phyloP scores from a whole-genome alignment of 257 asterid species.

The Plantago major region DNA sequence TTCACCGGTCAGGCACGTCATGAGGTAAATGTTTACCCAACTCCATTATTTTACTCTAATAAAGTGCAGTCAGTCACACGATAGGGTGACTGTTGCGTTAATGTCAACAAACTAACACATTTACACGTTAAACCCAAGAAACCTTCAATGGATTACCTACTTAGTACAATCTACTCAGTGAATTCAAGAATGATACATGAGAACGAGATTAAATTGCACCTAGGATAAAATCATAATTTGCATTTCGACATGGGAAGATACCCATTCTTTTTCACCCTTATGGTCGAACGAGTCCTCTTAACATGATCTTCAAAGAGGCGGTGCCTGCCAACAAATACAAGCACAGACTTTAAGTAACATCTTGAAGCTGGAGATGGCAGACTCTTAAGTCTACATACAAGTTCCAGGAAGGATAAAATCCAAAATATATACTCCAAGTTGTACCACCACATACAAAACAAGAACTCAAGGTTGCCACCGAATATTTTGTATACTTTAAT shows the following conservation, averaged over 20 bases:
- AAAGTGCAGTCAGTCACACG: too few relatives aligned
- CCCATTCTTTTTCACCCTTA: constrained; percentile 58
- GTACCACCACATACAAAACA: too few relatives aligned
- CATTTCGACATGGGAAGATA: constrained; percentile 37
- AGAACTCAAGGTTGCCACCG: too few relatives aligned
- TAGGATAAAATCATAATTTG: constrained; percentile 19
- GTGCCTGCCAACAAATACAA: constrained; percentile 48
- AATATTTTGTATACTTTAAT: too few relatives aligned
- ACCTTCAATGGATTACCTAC: neutral
- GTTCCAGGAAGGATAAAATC: neutral
- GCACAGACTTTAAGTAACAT: neutral
- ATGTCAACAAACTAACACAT: neutral
- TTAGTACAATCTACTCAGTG: neutral
- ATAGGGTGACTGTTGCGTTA: too few relatives aligned
- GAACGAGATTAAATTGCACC: neutral
- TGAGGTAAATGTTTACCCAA: too few relatives aligned
- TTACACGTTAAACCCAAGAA: neutral
- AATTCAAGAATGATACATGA: neutral
- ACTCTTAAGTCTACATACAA: neutral
- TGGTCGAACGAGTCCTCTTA: constrained; percentile 74
- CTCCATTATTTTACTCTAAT: too few relatives aligned
- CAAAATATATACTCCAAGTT: neutral
- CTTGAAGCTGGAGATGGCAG: neutral
- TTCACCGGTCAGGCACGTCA: too few relatives aligned
- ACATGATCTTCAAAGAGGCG: constrained; percentile 56